These are phyloP conservation scores for Leishmania guyanensis DNA, from an alignment of 208 protist species.

Conservation along the genomic window DNA sequence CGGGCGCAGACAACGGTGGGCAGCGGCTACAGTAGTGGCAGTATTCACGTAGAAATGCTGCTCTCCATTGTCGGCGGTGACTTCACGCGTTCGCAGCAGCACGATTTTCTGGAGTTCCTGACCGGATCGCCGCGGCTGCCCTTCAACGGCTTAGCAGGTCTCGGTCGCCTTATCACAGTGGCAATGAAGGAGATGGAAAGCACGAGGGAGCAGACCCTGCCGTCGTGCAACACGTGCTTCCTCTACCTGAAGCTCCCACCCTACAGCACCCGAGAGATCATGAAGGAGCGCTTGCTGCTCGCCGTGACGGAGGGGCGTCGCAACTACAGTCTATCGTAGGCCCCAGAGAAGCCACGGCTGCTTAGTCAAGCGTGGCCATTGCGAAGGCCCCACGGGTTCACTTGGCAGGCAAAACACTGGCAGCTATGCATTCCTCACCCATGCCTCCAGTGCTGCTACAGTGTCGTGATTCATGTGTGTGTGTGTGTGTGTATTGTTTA, in stretches of 20 bases:
- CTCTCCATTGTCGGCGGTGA: slow-evolving; percentile 69
- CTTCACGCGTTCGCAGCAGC: slow-evolving; percentile 68
- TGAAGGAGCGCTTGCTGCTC: slow-evolving; percentile 69
- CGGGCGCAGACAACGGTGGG: slow-evolving; percentile 54
- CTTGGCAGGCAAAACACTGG: not conserved
- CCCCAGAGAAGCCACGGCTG: not conserved
- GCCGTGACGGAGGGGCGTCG: slow-evolving; percentile 86
- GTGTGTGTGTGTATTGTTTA: not conserved
- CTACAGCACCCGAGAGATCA: slow-evolving; percentile 70
- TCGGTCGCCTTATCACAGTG: slow-evolving; percentile 80
- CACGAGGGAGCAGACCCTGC: slow-evolving; percentile 67
- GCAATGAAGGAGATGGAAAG: slow-evolving; percentile 84
- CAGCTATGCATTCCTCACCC: not conserved
- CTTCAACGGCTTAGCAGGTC: slow-evolving; percentile 69
- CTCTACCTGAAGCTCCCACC: slow-evolving; percentile 91
- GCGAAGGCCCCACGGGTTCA: not conserved
- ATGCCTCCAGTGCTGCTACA: not conserved
- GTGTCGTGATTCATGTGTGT: not conserved
- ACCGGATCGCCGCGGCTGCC: slow-evolving; percentile 85
- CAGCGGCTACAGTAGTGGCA: slow-evolving; percentile 81
- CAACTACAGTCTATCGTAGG: slow-evolving; percentile 86
- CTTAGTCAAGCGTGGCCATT: not conserved
- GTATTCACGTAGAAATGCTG: slow-evolving; percentile 68
- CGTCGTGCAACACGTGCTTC: slow-evolving; percentile 93
- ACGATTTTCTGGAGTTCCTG: slow-evolving; percentile 89